Percentiles rank a stretch among this genome's conserved stretches.
Conservation (phyloP, 2,329 filamentous ascomycete species). For the Ophiostoma ips region DNA sequence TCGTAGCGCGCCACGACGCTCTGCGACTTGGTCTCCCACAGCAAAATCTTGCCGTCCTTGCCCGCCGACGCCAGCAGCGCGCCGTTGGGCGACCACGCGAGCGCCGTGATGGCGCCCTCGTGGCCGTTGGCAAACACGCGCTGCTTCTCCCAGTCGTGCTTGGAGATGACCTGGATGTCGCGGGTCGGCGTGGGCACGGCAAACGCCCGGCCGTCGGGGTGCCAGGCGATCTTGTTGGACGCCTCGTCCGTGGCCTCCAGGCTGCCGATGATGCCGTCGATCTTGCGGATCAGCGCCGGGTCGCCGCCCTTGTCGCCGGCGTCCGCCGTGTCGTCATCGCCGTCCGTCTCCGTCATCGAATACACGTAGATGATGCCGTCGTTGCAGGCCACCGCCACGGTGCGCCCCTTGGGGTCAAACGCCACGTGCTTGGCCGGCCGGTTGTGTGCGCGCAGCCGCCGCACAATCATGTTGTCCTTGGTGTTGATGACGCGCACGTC, state of each 20-base stretch:
- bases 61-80: slow-evolving; percentile 63
- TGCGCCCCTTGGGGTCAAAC: slow-evolving; percentile 68
- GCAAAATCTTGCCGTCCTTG: slow-evolving; percentile 52
- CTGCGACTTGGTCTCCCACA: slow-evolving; percentile 89
- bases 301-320: neutral
- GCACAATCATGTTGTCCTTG: slow-evolving; percentile 60
- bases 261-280: slow-evolving; percentile 73
- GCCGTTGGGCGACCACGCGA: slow-evolving; percentile 91
- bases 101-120: slow-evolving; percentile 67
- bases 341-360: slow-evolving; percentile 58
- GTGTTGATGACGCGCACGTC: slow-evolving; percentile 81
- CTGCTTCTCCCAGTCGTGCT: slow-evolving; percentile 79
- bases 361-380: slow-evolving; percentile 89
- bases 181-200: slow-evolving; percentile 69
- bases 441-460: slow-evolving; percentile 68
- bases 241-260: slow-evolving; percentile 65
- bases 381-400: slow-evolving; percentile 68
- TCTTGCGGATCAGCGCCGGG: slow-evolving; percentile 65
- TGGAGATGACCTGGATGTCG: slow-evolving; percentile 79
- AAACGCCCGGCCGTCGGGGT: slow-evolving; percentile 87
- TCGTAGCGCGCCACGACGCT: slow-evolving; percentile 65
- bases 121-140: slow-evolving; percentile 67
- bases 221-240: slow-evolving; percentile 69
- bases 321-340: slow-evolving; percentile 1
- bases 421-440: slow-evolving; percentile 84